Evolutionary conservation across 306 rosid species (phyloP).

Genomic region (Cicer chorassanicum): DNA sequence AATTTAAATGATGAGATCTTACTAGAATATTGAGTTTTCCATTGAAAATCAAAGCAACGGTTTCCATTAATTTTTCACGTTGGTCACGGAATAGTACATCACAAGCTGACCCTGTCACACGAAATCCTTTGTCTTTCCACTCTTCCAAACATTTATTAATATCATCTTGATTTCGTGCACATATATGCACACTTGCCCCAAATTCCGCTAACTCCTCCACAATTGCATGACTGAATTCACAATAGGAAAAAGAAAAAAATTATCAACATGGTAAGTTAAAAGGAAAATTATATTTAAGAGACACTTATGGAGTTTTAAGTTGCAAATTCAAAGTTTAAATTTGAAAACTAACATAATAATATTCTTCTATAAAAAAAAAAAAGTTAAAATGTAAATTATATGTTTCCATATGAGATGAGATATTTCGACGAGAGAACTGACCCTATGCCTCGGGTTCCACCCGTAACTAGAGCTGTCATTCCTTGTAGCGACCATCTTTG

Average conservation of each 20-base stretch:
- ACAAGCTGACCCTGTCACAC: constrained; percentile 48
- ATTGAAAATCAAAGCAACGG: constrained; percentile 25
- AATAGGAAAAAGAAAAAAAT: neutral
- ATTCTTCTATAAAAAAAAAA: too few species aligned
- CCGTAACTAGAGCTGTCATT: constrained; percentile 52
- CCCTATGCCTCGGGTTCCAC: constrained; percentile 53
- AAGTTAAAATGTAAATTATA: too few species aligned
- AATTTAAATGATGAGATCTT: neutral
- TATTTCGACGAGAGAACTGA: neutral
- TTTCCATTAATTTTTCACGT: constrained; percentile 44
- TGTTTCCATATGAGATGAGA: too few species aligned
- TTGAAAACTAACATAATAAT: too few species aligned
- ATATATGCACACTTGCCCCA: constrained; percentile 52
- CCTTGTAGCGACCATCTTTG: constrained; percentile 53
- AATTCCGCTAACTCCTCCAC: constrained; percentile 54
- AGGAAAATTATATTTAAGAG: neutral
- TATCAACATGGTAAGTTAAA: neutral
- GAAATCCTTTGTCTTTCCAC: constrained; percentile 48
- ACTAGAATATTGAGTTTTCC: constrained; percentile 57
- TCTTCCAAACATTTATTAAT: constrained; percentile 45
- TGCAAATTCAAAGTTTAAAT: too few species aligned
- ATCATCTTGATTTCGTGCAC: constrained; percentile 45
- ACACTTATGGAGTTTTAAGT: too few species aligned
- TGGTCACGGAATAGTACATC: constrained; percentile 41
- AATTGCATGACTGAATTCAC: constrained; percentile 46